A percentile compares a stretch with the other conserved stretches of the same genome.
Conservation (phyloP, 345 rosid genomes). For the Salix brachista region DNA sequence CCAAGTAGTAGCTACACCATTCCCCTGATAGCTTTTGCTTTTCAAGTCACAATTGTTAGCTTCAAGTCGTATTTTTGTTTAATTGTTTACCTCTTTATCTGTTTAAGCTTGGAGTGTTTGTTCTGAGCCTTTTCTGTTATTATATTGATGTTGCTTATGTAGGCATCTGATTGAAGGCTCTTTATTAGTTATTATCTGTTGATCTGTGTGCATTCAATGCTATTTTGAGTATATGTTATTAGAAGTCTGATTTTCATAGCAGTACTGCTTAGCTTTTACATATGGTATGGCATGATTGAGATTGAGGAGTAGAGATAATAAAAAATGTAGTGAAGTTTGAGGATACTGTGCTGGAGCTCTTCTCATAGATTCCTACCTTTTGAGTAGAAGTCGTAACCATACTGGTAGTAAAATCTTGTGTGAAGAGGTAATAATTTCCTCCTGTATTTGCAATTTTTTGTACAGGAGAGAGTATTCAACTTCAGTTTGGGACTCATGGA, state of each 20-base stretch:
- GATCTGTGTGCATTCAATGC: conserved; percentile 9
- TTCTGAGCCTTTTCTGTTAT: conserved; percentile 10
- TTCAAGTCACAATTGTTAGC: conserved; percentile 12
- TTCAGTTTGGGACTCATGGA: neutral
- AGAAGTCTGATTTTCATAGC: conserved; percentile 9
- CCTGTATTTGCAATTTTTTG: conserved; percentile 18
- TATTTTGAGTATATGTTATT: neutral
- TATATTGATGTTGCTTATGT: conserved; percentile 6
- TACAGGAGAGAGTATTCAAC: conserved; percentile 18
- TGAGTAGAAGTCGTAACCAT: conserved; percentile 11
- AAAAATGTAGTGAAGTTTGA: conserved; percentile 17
- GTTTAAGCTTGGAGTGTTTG: conserved; percentile 15
- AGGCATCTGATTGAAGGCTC: neutral
- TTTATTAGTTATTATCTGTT: neutral
- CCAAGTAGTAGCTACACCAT: conserved; percentile 16
- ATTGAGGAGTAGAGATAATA: conserved; percentile 16
- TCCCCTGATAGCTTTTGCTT: conserved; percentile 10
- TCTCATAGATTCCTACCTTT: neutral
- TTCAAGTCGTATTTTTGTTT: conserved; percentile 6
- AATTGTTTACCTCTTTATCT: conserved; percentile 5
- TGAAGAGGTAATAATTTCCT: conserved; percentile 19
- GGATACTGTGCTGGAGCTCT: conserved; percentile 16
- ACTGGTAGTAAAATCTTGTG: conserved; percentile 14
- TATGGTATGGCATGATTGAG: neutral
- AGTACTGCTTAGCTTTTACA: neutral